Evolutionary conservation across 2,329 filamentous ascomycete species (phyloP).

Genomic region (Pyrenochaeta sp.): DNA sequence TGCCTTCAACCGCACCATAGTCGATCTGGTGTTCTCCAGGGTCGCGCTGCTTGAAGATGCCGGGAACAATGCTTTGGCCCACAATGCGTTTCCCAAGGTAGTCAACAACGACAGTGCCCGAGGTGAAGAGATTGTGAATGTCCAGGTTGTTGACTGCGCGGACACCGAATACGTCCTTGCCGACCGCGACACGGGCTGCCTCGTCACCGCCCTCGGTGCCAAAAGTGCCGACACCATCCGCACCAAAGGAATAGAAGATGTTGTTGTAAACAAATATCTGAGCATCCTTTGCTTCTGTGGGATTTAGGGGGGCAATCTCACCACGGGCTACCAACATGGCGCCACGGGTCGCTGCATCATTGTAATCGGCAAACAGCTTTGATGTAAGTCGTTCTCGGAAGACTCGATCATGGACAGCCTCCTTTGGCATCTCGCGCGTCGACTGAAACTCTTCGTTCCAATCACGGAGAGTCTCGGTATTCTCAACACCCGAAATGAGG

Average conservation of each 20-base stretch:
- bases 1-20: conserved; percentile 97
- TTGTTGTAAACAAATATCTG: conserved; percentile 99
- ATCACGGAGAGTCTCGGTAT: conserved; percentile 91
- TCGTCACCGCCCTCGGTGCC: conserved; percentile 96
- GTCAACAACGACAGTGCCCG: conserved; percentile 94
- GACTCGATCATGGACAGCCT: conserved; percentile 92
- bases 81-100: conserved; percentile 97
- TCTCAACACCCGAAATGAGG: conserved; percentile 88
- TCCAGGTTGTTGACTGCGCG: conserved; percentile 97
- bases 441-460: conserved; percentile 99
- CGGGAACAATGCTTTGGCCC: conserved; percentile 96
- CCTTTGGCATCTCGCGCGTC: conserved; percentile 90
- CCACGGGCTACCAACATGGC: conserved; percentile 91
- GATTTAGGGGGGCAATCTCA: conserved; percentile 92
- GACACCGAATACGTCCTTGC: conserved; percentile 95
- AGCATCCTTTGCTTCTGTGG: conserved; percentile 88
- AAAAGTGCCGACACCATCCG: conserved; percentile 96
- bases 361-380: conserved; percentile 97
- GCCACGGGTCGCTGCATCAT: conserved; percentile 90
- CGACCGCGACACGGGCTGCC: conserved; percentile 92
- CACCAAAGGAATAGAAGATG: conserved; percentile 98
- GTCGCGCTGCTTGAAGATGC: conserved; percentile 98
- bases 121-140: conserved; percentile 91
- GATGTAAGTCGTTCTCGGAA: conserved; percentile 93
- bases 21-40: conserved; percentile 98